These are phyloP conservation scores for Oehlia diaphana DNA, from an alignment of 192 early-diverging fungal genomes.

Conservation along the genomic window DNA sequence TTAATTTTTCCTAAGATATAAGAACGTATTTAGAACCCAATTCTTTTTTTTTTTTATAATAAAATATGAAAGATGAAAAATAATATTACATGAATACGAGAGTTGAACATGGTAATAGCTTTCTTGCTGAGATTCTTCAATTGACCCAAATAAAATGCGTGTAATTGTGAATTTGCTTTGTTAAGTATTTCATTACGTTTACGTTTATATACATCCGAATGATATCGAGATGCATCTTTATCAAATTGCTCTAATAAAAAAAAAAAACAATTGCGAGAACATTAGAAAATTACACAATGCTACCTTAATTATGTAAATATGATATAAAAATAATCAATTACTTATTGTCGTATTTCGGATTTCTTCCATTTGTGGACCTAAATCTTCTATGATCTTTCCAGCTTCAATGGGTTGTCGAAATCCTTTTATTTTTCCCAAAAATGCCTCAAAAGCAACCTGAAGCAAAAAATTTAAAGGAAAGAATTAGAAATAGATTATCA, in stretches of 20 bases:
- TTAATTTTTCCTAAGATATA: conserved; percentile 43
- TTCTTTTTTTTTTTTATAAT: not conserved
- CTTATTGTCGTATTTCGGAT: conserved; percentile 59
- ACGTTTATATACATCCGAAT: conserved; percentile 81
- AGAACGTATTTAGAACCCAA: not conserved
- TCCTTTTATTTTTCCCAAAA: conserved; percentile 61
- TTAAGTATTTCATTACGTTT: conserved; percentile 82
- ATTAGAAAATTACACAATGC: not conserved
- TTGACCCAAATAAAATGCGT: conserved; percentile 82
- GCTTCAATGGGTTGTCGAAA: conserved; percentile 72
- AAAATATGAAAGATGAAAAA: not conserved
- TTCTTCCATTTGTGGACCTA: conserved; percentile 67
- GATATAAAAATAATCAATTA: conserved; percentile 27
- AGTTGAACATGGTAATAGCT: conserved; percentile 67
- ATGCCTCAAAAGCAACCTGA: conserved; percentile 63
- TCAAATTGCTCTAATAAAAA: conserved; percentile 68
- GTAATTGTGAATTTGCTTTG: conserved; percentile 74
- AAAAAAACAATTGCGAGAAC: not conserved
- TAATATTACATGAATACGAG: conserved; percentile 42
- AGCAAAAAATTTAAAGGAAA: not conserved
- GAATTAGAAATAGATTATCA: not conserved
- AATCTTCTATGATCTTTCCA: conserved; percentile 73
- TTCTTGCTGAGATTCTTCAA: conserved; percentile 83
- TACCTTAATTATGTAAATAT: conserved; percentile 11
- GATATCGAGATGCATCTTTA: conserved; percentile 87